These are phyloP conservation scores for Paramecium caudatum DNA, from an alignment of 73 alveolate species.

Conservation along the genomic window DNA sequence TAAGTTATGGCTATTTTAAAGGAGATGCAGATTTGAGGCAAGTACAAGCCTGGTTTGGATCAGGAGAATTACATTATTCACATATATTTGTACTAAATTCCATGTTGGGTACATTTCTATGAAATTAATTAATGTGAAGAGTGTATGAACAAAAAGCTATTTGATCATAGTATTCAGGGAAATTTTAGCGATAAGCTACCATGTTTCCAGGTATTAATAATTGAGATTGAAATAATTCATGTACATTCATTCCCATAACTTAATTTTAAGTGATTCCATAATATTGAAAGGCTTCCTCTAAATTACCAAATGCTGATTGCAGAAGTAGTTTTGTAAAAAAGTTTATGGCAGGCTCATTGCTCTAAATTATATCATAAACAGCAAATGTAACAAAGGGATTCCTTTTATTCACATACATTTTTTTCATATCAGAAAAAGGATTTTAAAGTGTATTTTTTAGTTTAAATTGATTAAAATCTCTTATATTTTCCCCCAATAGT, in stretches of 20 bases:
- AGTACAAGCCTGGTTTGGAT: constrained; percentile 1
- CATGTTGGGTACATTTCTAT: constrained; percentile 16
- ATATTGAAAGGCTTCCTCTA: constrained; percentile 43
- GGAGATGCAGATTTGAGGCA: background rate
- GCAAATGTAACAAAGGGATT: constrained; percentile 14
- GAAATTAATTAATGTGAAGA: background rate
- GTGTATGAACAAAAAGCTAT: constrained; percentile 28
- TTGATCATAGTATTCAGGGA: background rate
- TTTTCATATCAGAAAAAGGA: background rate
- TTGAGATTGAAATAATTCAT: background rate
- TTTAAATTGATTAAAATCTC: background rate
- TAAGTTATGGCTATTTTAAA: background rate
- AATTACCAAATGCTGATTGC: background rate
- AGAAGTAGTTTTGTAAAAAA: background rate
- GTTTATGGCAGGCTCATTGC: background rate
- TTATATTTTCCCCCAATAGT: constrained; percentile 6
- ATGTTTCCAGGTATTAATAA: constrained; percentile 18
- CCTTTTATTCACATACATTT: constrained; percentile 39
- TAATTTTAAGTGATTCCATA: background rate
- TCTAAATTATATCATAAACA: constrained; percentile 17
- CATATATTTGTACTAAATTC: constrained; percentile 41
- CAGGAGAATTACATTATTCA: background rate
- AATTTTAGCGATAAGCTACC: background rate
- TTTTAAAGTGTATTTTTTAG: constrained; percentile 21
- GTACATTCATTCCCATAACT: background rate